Conservation (phyloP, 1,139 yeast species). For the Magnusiomyces suaveolens region DNA sequence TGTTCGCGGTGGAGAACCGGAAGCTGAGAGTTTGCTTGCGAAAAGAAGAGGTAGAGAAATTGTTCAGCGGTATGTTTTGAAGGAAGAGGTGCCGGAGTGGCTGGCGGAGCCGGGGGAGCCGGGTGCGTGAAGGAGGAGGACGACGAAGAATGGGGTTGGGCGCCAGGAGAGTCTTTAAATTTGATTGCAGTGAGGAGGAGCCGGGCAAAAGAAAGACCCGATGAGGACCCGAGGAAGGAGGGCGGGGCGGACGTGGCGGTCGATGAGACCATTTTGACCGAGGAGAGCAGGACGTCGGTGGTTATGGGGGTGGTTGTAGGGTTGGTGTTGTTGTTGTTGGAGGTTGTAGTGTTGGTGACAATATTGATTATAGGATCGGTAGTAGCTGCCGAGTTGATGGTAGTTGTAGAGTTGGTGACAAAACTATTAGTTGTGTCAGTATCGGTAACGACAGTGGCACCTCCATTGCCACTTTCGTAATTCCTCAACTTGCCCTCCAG, state of each 20-base stretch:
- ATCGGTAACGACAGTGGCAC: no score
- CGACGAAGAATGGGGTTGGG: slow-evolving; percentile 6
- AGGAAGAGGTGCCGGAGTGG: no score
- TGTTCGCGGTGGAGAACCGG: slow-evolving; percentile 77
- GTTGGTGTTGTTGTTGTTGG: neutral
- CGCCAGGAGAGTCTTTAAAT: slow-evolving; percentile 34
- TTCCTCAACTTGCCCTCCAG: slow-evolving; percentile 45
- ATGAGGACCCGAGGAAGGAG: slow-evolving; percentile 44
- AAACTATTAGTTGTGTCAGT: no score
- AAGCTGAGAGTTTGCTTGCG: slow-evolving; percentile 70
- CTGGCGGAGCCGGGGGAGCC: slow-evolving; percentile 40
- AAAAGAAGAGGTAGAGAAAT: slow-evolving; percentile 55
- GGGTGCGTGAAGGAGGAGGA: slow-evolving; percentile 12
- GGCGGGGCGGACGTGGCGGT: slow-evolving; percentile 27
- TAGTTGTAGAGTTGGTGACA: no score
- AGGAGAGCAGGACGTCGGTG: slow-evolving; percentile 21
- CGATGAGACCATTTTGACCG: slow-evolving; percentile 26
- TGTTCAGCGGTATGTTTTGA: slow-evolving; percentile 61
- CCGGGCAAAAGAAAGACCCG: slow-evolving; percentile 64
- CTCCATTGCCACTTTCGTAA: slow-evolving; percentile 3
- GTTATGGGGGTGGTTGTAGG: neutral
- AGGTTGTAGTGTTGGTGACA: neutral
- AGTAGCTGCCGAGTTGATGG: no score
- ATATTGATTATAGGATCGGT: no score
- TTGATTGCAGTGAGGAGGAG: slow-evolving; percentile 69